phyloP scores from a whole-genome alignment of 2,329 filamentous ascomycete species.

The Beauveria sp. region DNA sequence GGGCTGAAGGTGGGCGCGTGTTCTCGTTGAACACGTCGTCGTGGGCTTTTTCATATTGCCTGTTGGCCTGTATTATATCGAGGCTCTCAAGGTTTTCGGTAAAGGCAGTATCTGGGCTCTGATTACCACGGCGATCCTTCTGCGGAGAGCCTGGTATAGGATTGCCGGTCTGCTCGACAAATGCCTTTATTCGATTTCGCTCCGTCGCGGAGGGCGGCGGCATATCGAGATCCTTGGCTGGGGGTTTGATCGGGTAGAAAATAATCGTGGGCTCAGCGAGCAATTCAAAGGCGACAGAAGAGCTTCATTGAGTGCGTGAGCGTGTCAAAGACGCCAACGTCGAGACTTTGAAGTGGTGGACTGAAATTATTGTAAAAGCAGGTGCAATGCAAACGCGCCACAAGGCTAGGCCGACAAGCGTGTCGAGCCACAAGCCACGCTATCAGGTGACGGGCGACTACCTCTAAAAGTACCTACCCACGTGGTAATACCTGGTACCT shows the following conservation, averaged over 20 bases:
- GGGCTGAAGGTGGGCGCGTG: neutral
- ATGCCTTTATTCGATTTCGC: slow-evolving; percentile 9
- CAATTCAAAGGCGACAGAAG: neutral
- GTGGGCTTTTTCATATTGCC: neutral
- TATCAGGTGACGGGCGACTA: neutral
- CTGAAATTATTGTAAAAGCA: neutral
- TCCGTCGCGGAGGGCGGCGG: neutral
- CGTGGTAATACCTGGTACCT: too few species aligned
- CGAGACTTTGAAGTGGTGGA: neutral
- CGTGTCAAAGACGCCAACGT: neutral
- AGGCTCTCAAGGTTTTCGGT: slow-evolving; percentile 7
- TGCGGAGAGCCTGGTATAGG: neutral
- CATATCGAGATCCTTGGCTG: neutral
- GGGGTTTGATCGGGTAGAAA: neutral
- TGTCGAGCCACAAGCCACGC: neutral
- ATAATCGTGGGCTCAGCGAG: neutral
- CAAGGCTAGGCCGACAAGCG: neutral
- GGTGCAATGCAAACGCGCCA: neutral
- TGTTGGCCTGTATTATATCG: neutral
- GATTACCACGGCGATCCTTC: neutral
- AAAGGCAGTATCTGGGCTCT: neutral
- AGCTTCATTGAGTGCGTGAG: neutral
- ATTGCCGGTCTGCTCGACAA: slow-evolving; percentile 1
- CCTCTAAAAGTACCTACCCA: neutral
- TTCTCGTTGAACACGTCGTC: neutral